A percentile compares a stretch with the other conserved stretches of the same genome.
These are phyloP conservation scores for Trametes villosa DNA, from an alignment of 768 basidiomycete genomes.

Conservation along the genomic window DNA sequence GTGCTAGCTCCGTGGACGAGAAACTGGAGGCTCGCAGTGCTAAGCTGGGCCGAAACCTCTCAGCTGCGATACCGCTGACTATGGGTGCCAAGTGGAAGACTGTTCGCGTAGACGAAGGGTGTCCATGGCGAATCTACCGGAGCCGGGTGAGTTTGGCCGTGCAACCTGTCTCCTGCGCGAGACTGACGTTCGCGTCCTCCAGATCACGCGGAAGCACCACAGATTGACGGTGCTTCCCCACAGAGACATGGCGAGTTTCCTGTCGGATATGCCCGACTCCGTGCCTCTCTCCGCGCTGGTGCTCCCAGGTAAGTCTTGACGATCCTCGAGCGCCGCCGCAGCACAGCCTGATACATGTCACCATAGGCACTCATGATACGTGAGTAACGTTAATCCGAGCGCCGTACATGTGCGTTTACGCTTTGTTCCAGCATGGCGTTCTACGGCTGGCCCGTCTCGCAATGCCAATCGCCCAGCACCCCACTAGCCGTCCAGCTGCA, in stretches of 20 bases:
- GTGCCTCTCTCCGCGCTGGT: conserved; percentile 72
- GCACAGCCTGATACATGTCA: not conserved
- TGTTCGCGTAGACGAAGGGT: conserved; percentile 45
- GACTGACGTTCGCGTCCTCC: not conserved
- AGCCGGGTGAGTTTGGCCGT: conserved; percentile 46
- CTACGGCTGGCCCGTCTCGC: conserved; percentile 84
- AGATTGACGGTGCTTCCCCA: conserved; percentile 61
- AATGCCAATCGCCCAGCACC: conserved; percentile 74
- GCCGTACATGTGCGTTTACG: not conserved
- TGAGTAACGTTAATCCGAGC: conserved; percentile 36
- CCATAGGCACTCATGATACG: conserved; percentile 71
- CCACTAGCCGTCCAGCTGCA: conserved; percentile 71
- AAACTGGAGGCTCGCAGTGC: not conserved
- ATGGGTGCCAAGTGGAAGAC: conserved; percentile 50
- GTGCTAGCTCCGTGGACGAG: not conserved
- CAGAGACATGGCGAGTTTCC: conserved; percentile 60
- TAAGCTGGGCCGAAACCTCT: not conserved
- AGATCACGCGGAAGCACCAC: conserved; percentile 52
- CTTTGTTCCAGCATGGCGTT: conserved; percentile 66
- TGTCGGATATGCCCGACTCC: conserved; percentile 65
- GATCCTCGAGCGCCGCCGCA: conserved; percentile 16
- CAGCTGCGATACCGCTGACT: conserved; percentile 20
- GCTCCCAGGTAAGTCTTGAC: conserved; percentile 65
- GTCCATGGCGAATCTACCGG: conserved; percentile 63
- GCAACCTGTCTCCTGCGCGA: not conserved